Base-by-base conservation (phyloP, 805 yeast genomes). In the Soucietia sequanensis region DNA sequence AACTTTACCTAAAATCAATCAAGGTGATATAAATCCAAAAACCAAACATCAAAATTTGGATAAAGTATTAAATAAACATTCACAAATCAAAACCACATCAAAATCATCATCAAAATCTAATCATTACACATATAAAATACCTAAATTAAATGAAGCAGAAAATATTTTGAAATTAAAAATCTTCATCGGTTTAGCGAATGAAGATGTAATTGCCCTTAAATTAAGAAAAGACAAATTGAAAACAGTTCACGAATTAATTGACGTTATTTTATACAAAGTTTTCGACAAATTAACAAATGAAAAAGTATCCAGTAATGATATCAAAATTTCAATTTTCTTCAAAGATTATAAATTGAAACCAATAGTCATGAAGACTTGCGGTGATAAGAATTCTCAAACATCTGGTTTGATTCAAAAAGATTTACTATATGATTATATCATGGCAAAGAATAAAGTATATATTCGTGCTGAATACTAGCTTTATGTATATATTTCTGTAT, bases 351-450 rank as follows among this genome's bases (percentile, higher is more conserved):
- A 37, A n/a, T 38, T 46, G 33, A 47, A 41, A 27, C 51, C 52
- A 8, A 47, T 50, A 6, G 37, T 42, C 20, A 32, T 50, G 23
- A 48, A 43, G 37, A 34, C 35, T 27, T 11, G n/a, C 13, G 33
- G 25, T 4, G 29, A n/a, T 15, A 9, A 18, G 28, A 32, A 29
- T 14, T 21, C 15, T 2, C 12, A 16, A 17, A 6, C 16, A 6
- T 23, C 23, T 10, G 31, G n/a, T 18, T 27, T 27, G 6, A 15
- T 13, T 22, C 30, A 23, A 18, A 16, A 44, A 13, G 47, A 39
- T 4, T 35, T 52, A 18, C 33, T 50, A 18, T 37, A 49, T 43
- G 61, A 56, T 32, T 56, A 56, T 31, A 38, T 58, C 15, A 39
- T 36, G 37, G 31, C 38, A 17, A 50, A 49, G 38, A 43, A 41